Evolutionary conservation across 345 rosid species (phyloP), one percentile per base, ranked within the genome.

Genomic region (Nasturtium officinale): DNA sequence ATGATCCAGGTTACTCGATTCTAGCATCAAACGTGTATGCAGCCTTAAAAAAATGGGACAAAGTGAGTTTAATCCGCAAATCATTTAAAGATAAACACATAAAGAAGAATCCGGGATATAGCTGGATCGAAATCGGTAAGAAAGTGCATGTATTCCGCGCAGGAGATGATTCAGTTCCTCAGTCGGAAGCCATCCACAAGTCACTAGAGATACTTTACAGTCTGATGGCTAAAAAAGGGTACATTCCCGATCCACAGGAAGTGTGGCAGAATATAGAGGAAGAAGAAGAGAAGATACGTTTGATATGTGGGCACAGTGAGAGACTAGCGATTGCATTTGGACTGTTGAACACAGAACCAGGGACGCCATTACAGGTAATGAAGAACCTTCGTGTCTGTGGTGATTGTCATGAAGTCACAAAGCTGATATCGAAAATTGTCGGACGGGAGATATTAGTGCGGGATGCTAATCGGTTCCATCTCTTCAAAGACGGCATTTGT

Each of bases 321-420:
- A 88, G 93, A 83, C 80, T 88, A 42, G 93, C 93, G 1, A 85
- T 88, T 46, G 93, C 85, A 11, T 89, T 85, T 67, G 95, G 89
- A 18, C 79, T 87, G 69, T 59, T 89, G 73, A 85, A 84, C 69
- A 83, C 95, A 29, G 73, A 82, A 59, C 81, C 89, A 52, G 86
- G 86, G 61, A 84, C 83, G 25, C 77, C 87, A 26, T 74, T 89
- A 69, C 86, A 79, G 60, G 79, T 89, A 47, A 83, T 89, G 84
- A 89, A 89, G 83, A 89, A 89, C 74, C 88, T 89, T 68, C 95
- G n/a, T n/a, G n/a, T n/a, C n/a, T n/a, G n/a, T n/a, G n/a, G n/a
- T n/a, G n/a, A n/a, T n/a, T n/a, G n/a, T 63, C 91, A 89, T 75
- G 71, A 81, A 50, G 83, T 83, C 66, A 89, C 91, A n/a, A 89